Conservation (phyloP, 1,284 basidiomycete species). For the Omphalotus olearius region DNA sequence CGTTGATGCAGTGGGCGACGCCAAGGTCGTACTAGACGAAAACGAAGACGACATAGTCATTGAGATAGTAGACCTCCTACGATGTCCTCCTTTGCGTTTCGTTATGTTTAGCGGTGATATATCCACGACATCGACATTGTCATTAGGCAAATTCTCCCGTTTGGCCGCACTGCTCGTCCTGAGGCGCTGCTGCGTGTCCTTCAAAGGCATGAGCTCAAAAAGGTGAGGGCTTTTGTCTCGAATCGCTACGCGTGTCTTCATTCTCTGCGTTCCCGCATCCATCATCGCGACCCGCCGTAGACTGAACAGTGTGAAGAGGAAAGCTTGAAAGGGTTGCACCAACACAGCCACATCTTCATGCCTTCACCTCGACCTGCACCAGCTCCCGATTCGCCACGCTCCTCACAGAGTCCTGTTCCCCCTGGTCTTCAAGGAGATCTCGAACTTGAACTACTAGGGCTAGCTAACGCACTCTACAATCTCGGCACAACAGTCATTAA, state of each 20-base stretch:
- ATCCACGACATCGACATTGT: background rate
- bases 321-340: too few relatives aligned
- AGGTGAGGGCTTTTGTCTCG: conserved; percentile 37
- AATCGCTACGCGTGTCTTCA: conserved; percentile 40
- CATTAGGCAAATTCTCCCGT: background rate
- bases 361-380: conserved; percentile 19
- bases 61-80: background rate
- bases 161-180: background rate
- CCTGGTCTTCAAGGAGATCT: conserved; percentile 65
- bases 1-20: too few relatives aligned
- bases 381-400: conserved; percentile 68
- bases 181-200: conserved; percentile 22
- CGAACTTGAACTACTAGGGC: conserved; percentile 68
- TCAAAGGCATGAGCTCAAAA: conserved; percentile 37
- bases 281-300: too few relatives aligned
- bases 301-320: too few relatives aligned
- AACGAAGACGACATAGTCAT: background rate
- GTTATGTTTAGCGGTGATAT: background rate
- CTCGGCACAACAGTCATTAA: conserved; percentile 75
- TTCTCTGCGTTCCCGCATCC: conserved; percentile 11
- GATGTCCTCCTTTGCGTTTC: background rate
- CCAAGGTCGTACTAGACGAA: background rate
- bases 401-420: conserved; percentile 67
- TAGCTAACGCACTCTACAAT: conserved; percentile 72
- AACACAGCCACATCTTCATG: background rate